Evolutionary conservation across 2,329 filamentous ascomycete genomes (phyloP).

Genomic region (Trichoderma sp.): DNA sequence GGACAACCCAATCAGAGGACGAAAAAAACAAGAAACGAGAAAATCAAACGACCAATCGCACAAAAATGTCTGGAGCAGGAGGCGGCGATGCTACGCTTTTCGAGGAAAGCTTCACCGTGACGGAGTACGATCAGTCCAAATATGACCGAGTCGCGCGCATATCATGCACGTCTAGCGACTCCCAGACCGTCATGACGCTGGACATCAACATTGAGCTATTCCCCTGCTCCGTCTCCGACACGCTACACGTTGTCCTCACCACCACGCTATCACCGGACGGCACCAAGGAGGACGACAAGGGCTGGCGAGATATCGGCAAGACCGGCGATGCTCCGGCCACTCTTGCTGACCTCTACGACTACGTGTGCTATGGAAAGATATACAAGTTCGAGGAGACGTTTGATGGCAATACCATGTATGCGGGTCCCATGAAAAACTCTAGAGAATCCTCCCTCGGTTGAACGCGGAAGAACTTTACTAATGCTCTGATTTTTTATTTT

Average conservation of each 20-base stretch:
- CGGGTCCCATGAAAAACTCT: neutral
- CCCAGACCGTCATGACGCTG: constrained; percentile 72
- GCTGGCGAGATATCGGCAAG: constrained; percentile 74
- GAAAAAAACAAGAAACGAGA: constrained; percentile 13
- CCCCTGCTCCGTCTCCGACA: constrained; percentile 70
- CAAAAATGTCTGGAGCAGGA: constrained; percentile 34
- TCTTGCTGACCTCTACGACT: constrained; percentile 77
- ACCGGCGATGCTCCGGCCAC: constrained; percentile 53
- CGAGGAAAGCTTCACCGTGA: constrained; percentile 87
- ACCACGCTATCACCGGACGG: constrained; percentile 86
- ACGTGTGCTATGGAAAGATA: constrained; percentile 84
- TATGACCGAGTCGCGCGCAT: constrained; percentile 95
- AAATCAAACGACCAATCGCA: constrained; percentile 11
- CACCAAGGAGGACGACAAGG: constrained; percentile 68
- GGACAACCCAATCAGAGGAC: neutral
- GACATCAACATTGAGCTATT: constrained; percentile 96
- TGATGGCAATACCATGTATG: constrained; percentile 78
- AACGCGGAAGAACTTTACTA: neutral
- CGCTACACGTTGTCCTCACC: constrained; percentile 75
- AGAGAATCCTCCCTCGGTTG: neutral
- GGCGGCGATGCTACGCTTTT: constrained; percentile 89
- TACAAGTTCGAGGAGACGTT: constrained; percentile 81
- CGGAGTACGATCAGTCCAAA: constrained; percentile 74
- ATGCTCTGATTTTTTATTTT: neutral
- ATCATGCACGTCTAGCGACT: constrained; percentile 70